phyloP scores from a whole-genome alignment of 768 basidiomycete species.

The Cystobasidium ongulense region DNA sequence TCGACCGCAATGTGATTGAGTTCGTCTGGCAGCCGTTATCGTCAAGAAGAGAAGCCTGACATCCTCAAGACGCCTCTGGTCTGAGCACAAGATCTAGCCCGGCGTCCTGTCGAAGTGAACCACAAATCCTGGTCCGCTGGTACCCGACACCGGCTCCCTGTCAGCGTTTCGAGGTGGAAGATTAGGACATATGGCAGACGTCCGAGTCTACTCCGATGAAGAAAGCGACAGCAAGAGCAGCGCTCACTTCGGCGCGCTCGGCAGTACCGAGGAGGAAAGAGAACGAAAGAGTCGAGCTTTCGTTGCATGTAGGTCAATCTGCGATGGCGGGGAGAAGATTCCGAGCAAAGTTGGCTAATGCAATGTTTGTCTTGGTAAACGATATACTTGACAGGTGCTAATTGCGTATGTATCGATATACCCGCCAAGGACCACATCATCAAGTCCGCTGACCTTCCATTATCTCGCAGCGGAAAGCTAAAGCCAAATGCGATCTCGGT shows the following conservation, averaged over 20 bases:
- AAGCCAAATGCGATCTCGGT: conserved; percentile 13
- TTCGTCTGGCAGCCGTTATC: no score
- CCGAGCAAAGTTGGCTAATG: neutral
- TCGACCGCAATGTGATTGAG: no score
- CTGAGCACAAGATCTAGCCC: neutral
- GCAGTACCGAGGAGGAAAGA: neutral
- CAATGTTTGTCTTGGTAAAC: no score
- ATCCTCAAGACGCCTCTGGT: neutral
- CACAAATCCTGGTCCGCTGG: neutral
- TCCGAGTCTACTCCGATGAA: neutral
- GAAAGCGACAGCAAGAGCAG: neutral
- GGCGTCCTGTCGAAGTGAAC: no score
- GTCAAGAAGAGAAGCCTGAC: no score
- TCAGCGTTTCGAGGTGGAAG: neutral
- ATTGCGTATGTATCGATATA: neutral
- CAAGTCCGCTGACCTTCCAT: neutral
- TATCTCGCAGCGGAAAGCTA: neutral
- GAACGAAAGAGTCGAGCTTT: neutral
- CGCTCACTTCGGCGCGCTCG: neutral
- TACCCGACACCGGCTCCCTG: neutral
- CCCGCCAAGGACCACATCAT: neutral
- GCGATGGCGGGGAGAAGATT: neutral
- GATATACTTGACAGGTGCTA: no score
- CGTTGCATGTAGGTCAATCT: neutral
- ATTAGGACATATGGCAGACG: neutral